Conservation (phyloP, 345 rosid genomes). For the Anastatica hierochuntica region DNA sequence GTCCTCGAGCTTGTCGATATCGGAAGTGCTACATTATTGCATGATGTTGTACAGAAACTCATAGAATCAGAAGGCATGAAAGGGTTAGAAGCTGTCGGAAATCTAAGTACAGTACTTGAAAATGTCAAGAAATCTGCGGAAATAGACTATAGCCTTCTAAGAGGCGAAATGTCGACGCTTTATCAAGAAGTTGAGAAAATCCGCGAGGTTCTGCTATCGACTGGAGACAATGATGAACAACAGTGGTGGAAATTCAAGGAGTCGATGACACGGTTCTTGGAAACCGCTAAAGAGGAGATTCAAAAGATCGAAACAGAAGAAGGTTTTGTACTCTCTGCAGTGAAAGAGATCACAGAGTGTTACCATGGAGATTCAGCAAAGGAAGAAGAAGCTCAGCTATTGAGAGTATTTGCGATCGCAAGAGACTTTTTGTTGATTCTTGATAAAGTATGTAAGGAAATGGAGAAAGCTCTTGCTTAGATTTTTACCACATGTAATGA, state of each 20-base stretch:
- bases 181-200: conserved; percentile 39
- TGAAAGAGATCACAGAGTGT: conserved; percentile 62
- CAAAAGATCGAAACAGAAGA: conserved; percentile 35
- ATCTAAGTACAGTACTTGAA: conserved; percentile 4
- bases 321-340: conserved; percentile 28
- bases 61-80: conserved; percentile 47
- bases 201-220: conserved; percentile 31
- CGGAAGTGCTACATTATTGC: conserved; percentile 61
- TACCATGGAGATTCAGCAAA: conserved; percentile 63
- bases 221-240: conserved; percentile 18
- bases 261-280: conserved; percentile 50
- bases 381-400: conserved; percentile 58
- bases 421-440: conserved; percentile 63
- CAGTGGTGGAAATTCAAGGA: conserved; percentile 36
- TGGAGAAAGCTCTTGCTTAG: no score
- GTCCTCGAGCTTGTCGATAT: conserved; percentile 54
- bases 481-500: no score
- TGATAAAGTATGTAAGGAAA: conserved; percentile 69
- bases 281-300: conserved; percentile 46
- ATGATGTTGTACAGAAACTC: conserved; percentile 58
- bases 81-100: conserved; percentile 7
- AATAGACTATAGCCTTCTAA: conserved; percentile 12
- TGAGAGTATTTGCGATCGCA: conserved; percentile 61
- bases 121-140: conserved; percentile 23
- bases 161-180: neutral